These are phyloP conservation scores for Geotrichum candidum DNA, from an alignment of 1,139 yeast species.

Conservation along the genomic window DNA sequence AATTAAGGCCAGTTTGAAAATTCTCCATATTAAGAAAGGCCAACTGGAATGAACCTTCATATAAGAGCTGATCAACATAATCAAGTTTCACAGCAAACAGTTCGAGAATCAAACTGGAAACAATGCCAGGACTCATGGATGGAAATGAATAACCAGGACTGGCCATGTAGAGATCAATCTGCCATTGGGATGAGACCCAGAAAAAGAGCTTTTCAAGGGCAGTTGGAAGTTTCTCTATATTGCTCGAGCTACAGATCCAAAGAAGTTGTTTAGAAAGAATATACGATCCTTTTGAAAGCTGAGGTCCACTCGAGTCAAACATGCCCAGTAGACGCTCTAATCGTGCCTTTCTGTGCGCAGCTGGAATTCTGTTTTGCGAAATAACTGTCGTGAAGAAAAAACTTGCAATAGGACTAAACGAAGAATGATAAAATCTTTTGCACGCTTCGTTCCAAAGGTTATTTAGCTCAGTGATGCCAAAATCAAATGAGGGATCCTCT, in stretches of 20 bases:
- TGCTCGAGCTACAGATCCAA: background rate
- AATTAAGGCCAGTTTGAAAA: background rate
- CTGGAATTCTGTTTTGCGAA: constrained; percentile 5
- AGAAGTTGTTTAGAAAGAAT: constrained; percentile 6
- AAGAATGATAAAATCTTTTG: constrained; percentile 13
- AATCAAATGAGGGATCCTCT: background rate
- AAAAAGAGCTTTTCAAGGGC: constrained; percentile 10
- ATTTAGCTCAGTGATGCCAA: constrained; percentile 4
- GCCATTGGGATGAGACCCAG: constrained; percentile 9
- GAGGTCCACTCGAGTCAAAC: constrained; percentile 16
- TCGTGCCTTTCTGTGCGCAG: background rate
- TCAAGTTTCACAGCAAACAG: constrained; percentile 1
- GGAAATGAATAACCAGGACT: background rate
- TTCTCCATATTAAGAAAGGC: background rate
- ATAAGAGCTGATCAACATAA: background rate
- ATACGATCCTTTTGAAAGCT: constrained; percentile 11
- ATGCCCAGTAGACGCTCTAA: constrained; percentile 12
- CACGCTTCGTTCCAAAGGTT: constrained; percentile 13
- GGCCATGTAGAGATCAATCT: background rate
- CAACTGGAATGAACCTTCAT: constrained; percentile 4
- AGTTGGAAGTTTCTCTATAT: background rate
- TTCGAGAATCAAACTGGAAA: constrained; percentile 4
- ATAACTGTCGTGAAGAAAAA: constrained; percentile 7
- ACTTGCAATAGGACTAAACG: constrained; percentile 8
- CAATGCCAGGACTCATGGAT: constrained; percentile 3